phyloP scores from a whole-genome alignment of 768 basidiomycete species.

The Agrocybe praecox region DNA sequence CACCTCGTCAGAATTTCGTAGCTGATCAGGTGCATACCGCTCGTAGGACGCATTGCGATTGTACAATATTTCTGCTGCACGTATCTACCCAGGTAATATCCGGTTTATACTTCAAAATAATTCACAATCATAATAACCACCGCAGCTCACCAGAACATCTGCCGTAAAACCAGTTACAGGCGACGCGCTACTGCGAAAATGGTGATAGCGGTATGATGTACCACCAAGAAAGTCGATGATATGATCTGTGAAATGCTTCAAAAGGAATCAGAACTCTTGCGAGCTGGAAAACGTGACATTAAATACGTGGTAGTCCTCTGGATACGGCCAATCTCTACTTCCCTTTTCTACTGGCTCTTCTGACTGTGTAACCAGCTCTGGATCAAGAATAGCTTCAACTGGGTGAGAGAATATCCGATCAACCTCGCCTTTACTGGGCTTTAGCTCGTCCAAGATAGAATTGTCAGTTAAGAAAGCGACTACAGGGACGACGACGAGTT shows the following conservation, averaged over 20 bases:
- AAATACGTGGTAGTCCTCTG: conserved; percentile 65
- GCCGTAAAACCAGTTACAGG: conserved; percentile 81
- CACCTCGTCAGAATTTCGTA: conserved; percentile 11
- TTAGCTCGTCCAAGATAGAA: conserved; percentile 48
- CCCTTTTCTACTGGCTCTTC: conserved; percentile 53
- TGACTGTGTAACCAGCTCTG: conserved; percentile 34
- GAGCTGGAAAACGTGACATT: neutral
- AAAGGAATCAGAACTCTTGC: neutral
- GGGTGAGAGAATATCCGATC: conserved; percentile 77
- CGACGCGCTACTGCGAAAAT: conserved; percentile 71
- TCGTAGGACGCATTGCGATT: conserved; percentile 48
- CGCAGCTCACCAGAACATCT: conserved; percentile 64
- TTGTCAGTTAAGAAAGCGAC: conserved; percentile 65
- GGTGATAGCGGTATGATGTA: conserved; percentile 69
- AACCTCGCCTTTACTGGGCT: conserved; percentile 64
- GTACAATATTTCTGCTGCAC: conserved; percentile 66
- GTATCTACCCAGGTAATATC: conserved; percentile 41
- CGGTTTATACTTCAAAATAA: neutral
- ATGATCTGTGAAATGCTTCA: conserved; percentile 55
- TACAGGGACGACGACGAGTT: conserved; percentile 75
- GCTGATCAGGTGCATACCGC: conserved; percentile 44
- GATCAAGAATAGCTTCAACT: conserved; percentile 68
- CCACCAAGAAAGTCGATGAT: conserved; percentile 43
- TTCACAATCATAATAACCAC: neutral
- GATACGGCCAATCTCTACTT: conserved; percentile 73